A percentile compares a stretch with the other conserved stretches of the same genome.
Conservation (phyloP, 164 flowering plant genomes). For the Nelumbo lutea region DNA sequence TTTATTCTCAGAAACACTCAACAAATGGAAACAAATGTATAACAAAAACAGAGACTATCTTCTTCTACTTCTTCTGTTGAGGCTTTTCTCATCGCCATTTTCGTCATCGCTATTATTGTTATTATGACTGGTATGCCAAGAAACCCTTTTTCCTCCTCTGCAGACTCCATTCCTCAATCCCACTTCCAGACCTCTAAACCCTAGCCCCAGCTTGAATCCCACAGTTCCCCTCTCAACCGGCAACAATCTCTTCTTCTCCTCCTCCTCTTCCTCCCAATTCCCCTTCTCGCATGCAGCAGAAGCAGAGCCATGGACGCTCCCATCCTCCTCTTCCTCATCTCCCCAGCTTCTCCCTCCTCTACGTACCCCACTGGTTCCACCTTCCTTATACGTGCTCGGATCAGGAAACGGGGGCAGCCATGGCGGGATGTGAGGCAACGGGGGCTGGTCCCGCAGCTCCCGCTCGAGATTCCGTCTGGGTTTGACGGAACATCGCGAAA, state of each 20-base stretch:
- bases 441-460: no score
- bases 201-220: constrained; percentile 24
- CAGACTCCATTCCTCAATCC: constrained; percentile 18
- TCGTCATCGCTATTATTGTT: background rate
- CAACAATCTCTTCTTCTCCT: constrained; percentile 8
- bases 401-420: constrained; percentile 37
- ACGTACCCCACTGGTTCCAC: background rate
- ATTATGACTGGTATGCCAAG: background rate
- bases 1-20: background rate
- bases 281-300: background rate
- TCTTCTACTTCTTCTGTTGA: background rate
- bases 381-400: constrained; percentile 5
- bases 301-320: background rate
- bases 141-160: constrained; percentile 17
- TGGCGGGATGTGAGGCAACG: constrained; percentile 22
- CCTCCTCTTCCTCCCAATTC: background rate
- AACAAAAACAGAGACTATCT: constrained; percentile 1
- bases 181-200: constrained; percentile 1
- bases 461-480: background rate
- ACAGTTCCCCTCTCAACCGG: constrained; percentile 26
- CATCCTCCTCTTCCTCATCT: background rate
- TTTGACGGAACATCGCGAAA: background rate
- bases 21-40: background rate
- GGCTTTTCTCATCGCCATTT: background rate
- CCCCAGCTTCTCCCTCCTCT: background rate